Base-by-base conservation (phyloP, 768 basidiomycete species). In the Lyophyllum semitale region DNA sequence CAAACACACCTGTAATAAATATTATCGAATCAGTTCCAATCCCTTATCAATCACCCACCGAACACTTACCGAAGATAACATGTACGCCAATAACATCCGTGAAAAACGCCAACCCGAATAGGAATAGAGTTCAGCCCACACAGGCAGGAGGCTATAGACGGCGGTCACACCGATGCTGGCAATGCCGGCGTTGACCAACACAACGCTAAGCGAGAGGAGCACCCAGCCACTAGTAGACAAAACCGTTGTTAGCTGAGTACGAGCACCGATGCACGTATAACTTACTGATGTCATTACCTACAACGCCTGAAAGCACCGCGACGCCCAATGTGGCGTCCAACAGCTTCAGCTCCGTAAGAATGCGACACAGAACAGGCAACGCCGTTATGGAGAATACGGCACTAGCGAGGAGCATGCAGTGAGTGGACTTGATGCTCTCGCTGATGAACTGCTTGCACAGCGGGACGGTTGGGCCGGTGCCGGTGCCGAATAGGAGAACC, bases 371-470 rank as follows among this genome's bases (percentile, higher is more conserved):
- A 1, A 94, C 88, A 0, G 93, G 91, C 58, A 93, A 91, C 0
- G 91, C 91, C 0, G 91, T 93, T 63, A 93, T 93, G 3, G 89
- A 88, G 73, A 87, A 94, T 0, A 94, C 93, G 20, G 95, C 93
- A 12, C 93, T 93, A 9, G 91, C 86, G 71, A 98, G 98, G 33
- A 99, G 84, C 83, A 97, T 86, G 71, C 98, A 98, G 68, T 96
- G 80, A 0, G 91, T 88, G 69, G 94, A 96, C 49, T 85, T 78
- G 46, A 88, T 79, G 43, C 71, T 75, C 1, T 73, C 69, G 64
- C 88, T 81, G 60, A 93, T 82, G 71, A 95, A 98, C 55, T 84
- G 64, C 11, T 74, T 70, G 74, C 94, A 98, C 7, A 97, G 66
- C 0, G 90, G 85, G 9, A 75, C 81, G 27, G 80, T 62, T 9